phyloP scores from a whole-genome alignment of 1,139 yeast species.

The Protomyces arabidopsidicola region DNA sequence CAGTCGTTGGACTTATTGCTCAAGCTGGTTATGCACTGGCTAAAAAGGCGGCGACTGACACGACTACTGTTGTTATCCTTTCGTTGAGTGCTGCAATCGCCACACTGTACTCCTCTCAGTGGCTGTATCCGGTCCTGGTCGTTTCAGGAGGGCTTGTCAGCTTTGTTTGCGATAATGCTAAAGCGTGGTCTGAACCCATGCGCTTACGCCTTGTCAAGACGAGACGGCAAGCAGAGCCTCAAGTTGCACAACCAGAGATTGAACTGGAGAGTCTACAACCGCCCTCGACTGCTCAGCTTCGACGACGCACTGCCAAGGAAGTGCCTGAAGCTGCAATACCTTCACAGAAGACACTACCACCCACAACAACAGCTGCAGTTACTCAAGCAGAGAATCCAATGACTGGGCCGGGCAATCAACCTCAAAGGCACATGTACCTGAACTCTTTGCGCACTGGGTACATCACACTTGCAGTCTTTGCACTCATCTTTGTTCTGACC shows the following conservation, averaged over 20 bases:
- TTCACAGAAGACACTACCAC: not conserved
- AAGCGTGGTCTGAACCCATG: not conserved
- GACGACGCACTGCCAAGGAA: not conserved
- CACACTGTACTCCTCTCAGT: conserved; percentile 24
- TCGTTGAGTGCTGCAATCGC: conserved; percentile 26
- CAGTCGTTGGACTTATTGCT: conserved; percentile 29
- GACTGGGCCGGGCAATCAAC: not conserved
- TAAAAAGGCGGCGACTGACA: conserved; percentile 27
- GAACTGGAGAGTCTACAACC: not conserved
- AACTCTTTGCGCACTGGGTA: conserved; percentile 16
- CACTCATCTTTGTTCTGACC: conserved; percentile 18
- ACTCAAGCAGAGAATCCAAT: not conserved
- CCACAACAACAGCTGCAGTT: not conserved
- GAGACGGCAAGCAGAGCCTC: not conserved
- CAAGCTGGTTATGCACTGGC: conserved; percentile 28
- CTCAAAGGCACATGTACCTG: not conserved
- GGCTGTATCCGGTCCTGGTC: conserved; percentile 30
- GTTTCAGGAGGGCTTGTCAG: conserved; percentile 24
- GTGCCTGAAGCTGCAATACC: not conserved
- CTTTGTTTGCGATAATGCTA: conserved; percentile 17
- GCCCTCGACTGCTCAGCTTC: not conserved
- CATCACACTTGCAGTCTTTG: conserved; percentile 17
- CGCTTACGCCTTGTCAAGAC: not conserved
- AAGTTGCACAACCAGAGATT: not conserved
- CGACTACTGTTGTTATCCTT: conserved; percentile 18